Conservation (phyloP, 2,329 filamentous ascomycete genomes). For the Sporothrix sp. region DNA sequence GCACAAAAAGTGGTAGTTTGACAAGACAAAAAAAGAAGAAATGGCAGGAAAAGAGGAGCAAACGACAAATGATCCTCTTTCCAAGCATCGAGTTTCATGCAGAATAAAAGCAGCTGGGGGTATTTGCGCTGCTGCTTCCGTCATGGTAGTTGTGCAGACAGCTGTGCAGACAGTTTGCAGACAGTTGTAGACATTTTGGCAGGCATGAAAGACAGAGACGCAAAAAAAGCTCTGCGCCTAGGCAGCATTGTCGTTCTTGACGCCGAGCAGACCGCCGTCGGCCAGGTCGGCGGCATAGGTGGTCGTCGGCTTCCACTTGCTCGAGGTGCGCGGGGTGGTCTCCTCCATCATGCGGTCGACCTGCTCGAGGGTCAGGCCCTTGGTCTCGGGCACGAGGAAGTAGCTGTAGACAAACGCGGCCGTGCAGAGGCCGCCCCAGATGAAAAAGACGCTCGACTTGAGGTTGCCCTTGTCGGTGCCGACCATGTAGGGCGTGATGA, state of each 20-base stretch:
- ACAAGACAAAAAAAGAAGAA: no score
- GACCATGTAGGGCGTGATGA: slow-evolving; percentile 52
- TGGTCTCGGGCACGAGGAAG: slow-evolving; percentile 66
- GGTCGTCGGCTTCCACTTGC: slow-evolving; percentile 62
- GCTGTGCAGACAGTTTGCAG: no score
- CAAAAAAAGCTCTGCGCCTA: background rate
- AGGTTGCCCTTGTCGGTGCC: slow-evolving; percentile 48
- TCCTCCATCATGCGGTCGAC: slow-evolving; percentile 86
- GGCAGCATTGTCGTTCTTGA: slow-evolving; percentile 2
- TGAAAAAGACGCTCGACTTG: slow-evolving; percentile 61
- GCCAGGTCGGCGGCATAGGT: slow-evolving; percentile 48
- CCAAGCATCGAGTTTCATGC: no score
- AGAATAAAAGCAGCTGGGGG: no score
- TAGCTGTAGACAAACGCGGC: slow-evolving; percentile 54
- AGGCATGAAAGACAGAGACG: no score
- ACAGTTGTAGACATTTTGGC: no score
- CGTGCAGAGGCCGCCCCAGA: slow-evolving; percentile 61
- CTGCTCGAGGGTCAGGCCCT: slow-evolving; percentile 69
- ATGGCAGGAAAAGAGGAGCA: background rate
- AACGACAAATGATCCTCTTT: no score
- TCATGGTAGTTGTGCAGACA: no score
- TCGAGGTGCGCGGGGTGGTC: slow-evolving; percentile 64
- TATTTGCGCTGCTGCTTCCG: no score
- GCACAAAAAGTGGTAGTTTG: no score
- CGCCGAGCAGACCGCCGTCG: slow-evolving; percentile 1